These are phyloP conservation scores for Waltergamsia citrina DNA, from an alignment of 2,329 filamentous ascomycete species.

Conservation along the genomic window DNA sequence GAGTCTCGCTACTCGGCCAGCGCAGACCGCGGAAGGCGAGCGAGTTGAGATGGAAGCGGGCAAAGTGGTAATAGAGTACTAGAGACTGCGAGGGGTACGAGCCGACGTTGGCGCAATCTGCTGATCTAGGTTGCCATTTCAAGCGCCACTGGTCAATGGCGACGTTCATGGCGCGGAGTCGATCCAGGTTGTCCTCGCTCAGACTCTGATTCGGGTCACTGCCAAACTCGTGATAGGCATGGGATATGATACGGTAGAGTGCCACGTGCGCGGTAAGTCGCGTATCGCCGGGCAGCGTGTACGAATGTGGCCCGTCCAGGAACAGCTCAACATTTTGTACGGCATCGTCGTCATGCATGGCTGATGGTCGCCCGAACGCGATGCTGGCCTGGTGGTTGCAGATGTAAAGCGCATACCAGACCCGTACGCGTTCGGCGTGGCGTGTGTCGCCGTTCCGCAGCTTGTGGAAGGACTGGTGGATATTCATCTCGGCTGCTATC, in stretches of 20 bases:
- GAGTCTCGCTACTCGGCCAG: constrained; percentile 5
- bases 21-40: constrained; percentile 7
- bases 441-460: constrained; percentile 33
- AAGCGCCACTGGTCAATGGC: constrained; percentile 8
- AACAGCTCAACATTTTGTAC: constrained; percentile 16
- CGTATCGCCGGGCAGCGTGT: constrained; percentile 6
- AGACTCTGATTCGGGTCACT: constrained; percentile 8
- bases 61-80: constrained; percentile 9
- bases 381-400: constrained; percentile 22
- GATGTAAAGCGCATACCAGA: constrained; percentile 42
- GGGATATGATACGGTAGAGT: constrained; percentile 8
- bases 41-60: constrained; percentile 9
- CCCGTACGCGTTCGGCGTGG: constrained; percentile 41
- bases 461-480: constrained; percentile 42
- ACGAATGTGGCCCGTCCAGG: constrained; percentile 9
- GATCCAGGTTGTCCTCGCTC: constrained; percentile 4
- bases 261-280: constrained; percentile 7
- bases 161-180: constrained; percentile 7
- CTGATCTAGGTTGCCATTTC: constrained; percentile 3
- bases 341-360: constrained; percentile 12
- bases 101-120: constrained; percentile 5
- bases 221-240: constrained; percentile 7
- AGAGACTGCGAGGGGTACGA: constrained; percentile 6
- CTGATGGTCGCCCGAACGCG: constrained; percentile 19
- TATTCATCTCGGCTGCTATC: constrained; percentile 45